phyloP scores from a whole-genome alignment of 1,139 yeast genomes.

The Kodamaea fungicola region DNA sequence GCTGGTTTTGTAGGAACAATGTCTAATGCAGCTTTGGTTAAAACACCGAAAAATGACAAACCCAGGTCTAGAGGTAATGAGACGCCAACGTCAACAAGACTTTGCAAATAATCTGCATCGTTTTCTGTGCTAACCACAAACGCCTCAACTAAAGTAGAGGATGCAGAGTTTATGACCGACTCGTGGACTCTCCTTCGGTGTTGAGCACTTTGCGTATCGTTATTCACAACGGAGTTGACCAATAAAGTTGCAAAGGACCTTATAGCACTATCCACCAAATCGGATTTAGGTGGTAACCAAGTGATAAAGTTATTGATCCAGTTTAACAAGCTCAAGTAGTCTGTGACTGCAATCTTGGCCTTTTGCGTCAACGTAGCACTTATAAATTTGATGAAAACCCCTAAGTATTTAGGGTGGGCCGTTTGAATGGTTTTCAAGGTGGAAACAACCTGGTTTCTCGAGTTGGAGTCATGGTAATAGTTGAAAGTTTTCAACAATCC shows the following conservation, averaged over 20 bases:
- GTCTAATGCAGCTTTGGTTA: conserved; percentile 36
- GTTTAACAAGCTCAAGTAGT: conserved; percentile 51
- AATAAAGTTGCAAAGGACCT: conserved; percentile 22
- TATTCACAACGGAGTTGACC: conserved; percentile 14
- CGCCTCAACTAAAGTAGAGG: conserved; percentile 21
- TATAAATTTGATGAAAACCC: conserved; percentile 35
- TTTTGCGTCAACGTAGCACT: conserved; percentile 26
- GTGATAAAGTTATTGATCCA: conserved; percentile 47
- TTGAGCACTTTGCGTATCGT: conserved; percentile 14
- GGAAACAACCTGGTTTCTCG: conserved; percentile 39
- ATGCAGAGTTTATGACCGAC: conserved; percentile 39
- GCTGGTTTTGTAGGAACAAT: conserved; percentile 41
- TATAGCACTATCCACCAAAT: conserved; percentile 13
- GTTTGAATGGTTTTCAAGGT: conserved; percentile 34
- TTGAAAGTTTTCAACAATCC: conserved; percentile 43
- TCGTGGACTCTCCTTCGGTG: conserved; percentile 50
- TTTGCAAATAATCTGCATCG: conserved; percentile 6
- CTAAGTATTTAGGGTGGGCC: conserved; percentile 29
- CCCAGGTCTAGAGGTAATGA: conserved; percentile 8
- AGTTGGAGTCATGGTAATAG: conserved; percentile 49
- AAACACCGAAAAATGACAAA: conserved; percentile 33
- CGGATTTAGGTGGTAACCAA: conserved; percentile 13
- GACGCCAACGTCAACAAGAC: conserved; percentile 5
- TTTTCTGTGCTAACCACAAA: conserved; percentile 9
- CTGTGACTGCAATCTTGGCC: conserved; percentile 46